Evolutionary conservation across 768 basidiomycete genomes (phyloP), one percentile per base, ranked within the genome.

Genomic region (Calocera cornea): DNA sequence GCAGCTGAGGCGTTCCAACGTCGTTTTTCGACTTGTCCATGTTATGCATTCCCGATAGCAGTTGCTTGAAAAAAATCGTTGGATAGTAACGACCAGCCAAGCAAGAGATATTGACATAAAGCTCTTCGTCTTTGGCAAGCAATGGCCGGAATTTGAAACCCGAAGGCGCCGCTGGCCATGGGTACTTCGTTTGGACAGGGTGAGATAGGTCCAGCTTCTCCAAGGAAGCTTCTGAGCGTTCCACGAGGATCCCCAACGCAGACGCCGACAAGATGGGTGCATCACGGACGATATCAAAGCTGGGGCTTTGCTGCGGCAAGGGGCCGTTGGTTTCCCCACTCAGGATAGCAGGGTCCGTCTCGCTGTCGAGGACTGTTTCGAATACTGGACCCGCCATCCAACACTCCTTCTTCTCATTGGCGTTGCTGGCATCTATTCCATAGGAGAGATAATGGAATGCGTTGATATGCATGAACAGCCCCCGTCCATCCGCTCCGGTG

Each of bases 51-150:
- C 54, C 54, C 8, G 16, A 11, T 16, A 60, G 31, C 5, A 60
- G 31, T 27, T 60, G 54, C 31, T 60, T 60, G 31, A 60, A 60
- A 27, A 60, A 60, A 22, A 60, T 60, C 27, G 24, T 60, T 5
- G 54, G 54, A 33, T 60, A 60, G 54, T 60, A 60, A 2, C 54
- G 54, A 27, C 54, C 54, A 60, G 54, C 54, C 27, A 60, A 33
- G 31, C 54, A 60, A 33, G 54, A 60, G 54, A 60, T 60, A 22
- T 60, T 60, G 54, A 60, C 22, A 22, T 60, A 60, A 3, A 60
- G 54, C 54, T 60, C 54, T 60, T 60, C 54, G 19, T 60, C 54
- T 19, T 33, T 60, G 31, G 54, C 54, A 22, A 60, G 54, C 54
- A 60, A 19, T 11, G 54, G 54, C 5, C 54, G 54, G 54, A 60